A percentile compares a stretch with the other conserved stretches of the same genome.
phyloP scores from a whole-genome alignment of 495 filamentous ascomycete species.

The Podospora sp. region DNA sequence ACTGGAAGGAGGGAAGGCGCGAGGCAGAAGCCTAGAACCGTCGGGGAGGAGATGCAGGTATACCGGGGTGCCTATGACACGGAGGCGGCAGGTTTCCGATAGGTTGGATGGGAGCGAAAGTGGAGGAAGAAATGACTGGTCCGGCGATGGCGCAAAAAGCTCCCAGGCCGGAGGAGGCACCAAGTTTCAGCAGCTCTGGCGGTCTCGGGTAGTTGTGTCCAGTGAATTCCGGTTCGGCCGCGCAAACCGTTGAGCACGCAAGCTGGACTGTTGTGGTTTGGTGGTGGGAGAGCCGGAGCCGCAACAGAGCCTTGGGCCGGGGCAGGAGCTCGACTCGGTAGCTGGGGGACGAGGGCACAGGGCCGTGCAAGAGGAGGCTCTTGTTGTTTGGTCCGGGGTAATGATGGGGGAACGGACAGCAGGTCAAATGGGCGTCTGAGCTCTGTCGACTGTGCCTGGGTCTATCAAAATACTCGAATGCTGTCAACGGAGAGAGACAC shows the following conservation, averaged over 20 bases:
- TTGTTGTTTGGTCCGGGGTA: slow-evolving; percentile 6
- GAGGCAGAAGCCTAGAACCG: slow-evolving; percentile 17
- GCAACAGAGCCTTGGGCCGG: background rate
- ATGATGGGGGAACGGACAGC: background rate
- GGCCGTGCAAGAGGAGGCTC: background rate
- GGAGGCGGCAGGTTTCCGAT: slow-evolving; percentile 39
- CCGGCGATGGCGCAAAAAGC: background rate
- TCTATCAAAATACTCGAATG: slow-evolving; percentile 9
- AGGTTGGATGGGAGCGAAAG: slow-evolving; percentile 33
- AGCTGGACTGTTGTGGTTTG: background rate
- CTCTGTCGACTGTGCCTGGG: slow-evolving; percentile 8
- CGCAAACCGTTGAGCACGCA: background rate
- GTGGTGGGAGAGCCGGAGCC: background rate
- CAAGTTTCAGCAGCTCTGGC: background rate
- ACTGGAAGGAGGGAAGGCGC: slow-evolving; percentile 1
- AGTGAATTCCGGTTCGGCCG: background rate
- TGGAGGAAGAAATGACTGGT: slow-evolving; percentile 5
- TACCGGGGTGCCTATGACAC: slow-evolving; percentile 26
- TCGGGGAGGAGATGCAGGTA: slow-evolving; percentile 13
- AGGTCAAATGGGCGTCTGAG: background rate
- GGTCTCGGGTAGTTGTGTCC: background rate
- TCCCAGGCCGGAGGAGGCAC: background rate
- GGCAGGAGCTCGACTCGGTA: background rate
- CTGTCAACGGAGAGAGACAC: slow-evolving; percentile 27
- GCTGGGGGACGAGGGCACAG: background rate